These are phyloP conservation scores for Collybiopsis confluens DNA, from an alignment of 768 basidiomycete genomes.

Conservation along the genomic window DNA sequence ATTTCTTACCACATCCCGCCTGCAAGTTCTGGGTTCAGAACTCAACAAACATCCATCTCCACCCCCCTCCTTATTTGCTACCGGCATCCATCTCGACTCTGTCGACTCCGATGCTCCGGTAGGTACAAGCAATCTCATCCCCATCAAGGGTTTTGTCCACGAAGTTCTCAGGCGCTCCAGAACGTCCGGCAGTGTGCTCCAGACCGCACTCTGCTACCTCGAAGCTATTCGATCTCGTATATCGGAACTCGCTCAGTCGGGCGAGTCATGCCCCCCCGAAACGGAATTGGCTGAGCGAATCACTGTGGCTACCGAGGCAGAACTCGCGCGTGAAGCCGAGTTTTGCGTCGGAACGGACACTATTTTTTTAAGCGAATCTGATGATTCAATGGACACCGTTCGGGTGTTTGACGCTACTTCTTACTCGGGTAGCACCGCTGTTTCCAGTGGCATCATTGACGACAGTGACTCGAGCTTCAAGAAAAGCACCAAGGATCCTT, in stretches of 20 bases:
- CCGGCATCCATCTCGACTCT: background rate
- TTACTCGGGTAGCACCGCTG: constrained; percentile 13
- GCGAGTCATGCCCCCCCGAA: constrained; percentile 37
- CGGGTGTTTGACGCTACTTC: constrained; percentile 28
- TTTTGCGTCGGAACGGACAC: constrained; percentile 13
- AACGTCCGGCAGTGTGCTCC: constrained; percentile 78
- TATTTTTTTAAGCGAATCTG: constrained; percentile 11
- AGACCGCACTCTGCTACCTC: constrained; percentile 84
- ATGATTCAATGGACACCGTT: constrained; percentile 38
- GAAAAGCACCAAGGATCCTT: constrained; percentile 11
- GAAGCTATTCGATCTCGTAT: constrained; percentile 76
- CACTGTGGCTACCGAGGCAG: constrained; percentile 36
- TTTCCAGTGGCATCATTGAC: background rate
- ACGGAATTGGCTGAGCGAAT: constrained; percentile 40
- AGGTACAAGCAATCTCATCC: constrained; percentile 35
- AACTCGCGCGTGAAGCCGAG: constrained; percentile 36
- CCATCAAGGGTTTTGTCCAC: constrained; percentile 77
- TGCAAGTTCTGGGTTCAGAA: constrained; percentile 18
- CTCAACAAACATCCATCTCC: background rate
- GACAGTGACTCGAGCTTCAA: constrained; percentile 4
- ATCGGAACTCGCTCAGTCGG: constrained; percentile 52
- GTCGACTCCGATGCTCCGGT: constrained; percentile 11
- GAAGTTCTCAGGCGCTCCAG: constrained; percentile 85
- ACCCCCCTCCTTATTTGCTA: background rate
- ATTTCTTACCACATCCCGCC: constrained; percentile 37